Conservation (phyloP, 352 stramenopile genomes). For the Globisporangium heterothallicum region DNA sequence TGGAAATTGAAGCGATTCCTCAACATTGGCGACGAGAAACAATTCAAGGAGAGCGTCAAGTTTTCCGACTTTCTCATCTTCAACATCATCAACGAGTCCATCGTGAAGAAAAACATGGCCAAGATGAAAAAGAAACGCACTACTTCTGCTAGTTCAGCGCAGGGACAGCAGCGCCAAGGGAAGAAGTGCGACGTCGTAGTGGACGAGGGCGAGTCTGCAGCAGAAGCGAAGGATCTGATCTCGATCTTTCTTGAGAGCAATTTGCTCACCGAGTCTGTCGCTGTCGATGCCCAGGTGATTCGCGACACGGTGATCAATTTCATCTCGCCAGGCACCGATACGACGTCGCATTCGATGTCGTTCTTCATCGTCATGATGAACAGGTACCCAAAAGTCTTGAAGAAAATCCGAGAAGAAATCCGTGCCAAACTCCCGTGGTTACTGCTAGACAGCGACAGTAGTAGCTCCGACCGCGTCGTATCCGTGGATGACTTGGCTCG, state of each 20-base stretch:
- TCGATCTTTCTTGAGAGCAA: slow-evolving; percentile 15
- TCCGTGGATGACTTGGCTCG: slow-evolving; percentile 39
- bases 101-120: slow-evolving; percentile 17
- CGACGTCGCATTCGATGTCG: slow-evolving; percentile 33
- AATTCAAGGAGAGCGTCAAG: slow-evolving; percentile 19
- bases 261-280: background rate
- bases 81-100: slow-evolving; percentile 27
- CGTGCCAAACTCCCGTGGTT: slow-evolving; percentile 14
- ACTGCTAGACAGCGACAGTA: slow-evolving; percentile 1
- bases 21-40: slow-evolving; percentile 21
- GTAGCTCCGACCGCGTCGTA: background rate
- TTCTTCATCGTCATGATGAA: slow-evolving; percentile 47
- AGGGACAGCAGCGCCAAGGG: slow-evolving; percentile 8
- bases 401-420: slow-evolving; percentile 29
- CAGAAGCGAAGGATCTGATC: slow-evolving; percentile 6
- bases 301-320: slow-evolving; percentile 58
- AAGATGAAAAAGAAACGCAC: no score
- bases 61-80: slow-evolving; percentile 22
- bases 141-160: no score
- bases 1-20: slow-evolving; percentile 39
- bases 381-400: slow-evolving; percentile 27
- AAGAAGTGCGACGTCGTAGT: background rate
- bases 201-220: background rate
- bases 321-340: slow-evolving; percentile 47
- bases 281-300: slow-evolving; percentile 14